Percentiles rank a stretch among this genome's conserved stretches.
Conservation (phyloP, 495 filamentous ascomycete species). For the Clavariopsis aquatica region DNA sequence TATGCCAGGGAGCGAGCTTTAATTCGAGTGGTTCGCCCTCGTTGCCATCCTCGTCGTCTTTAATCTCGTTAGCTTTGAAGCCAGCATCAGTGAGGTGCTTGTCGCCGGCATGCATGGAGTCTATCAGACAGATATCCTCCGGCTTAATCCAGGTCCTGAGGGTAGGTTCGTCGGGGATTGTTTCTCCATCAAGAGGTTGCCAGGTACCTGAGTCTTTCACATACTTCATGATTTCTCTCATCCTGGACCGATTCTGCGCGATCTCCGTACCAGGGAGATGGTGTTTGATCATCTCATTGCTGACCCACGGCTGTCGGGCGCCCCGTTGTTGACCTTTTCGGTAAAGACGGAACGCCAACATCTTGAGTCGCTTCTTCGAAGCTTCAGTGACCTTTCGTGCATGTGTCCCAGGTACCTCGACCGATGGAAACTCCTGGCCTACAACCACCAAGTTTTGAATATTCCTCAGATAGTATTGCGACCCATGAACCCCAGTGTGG, state of each 20-base stretch:
- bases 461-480: constrained; percentile 76
- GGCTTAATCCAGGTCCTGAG: constrained; percentile 87
- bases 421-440: constrained; percentile 86
- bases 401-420: constrained; percentile 90
- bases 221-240: constrained; percentile 93
- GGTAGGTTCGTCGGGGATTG: constrained; percentile 70
- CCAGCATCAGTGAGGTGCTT: constrained; percentile 80
- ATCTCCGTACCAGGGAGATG: constrained; percentile 92
- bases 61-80: constrained; percentile 65
- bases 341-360: constrained; percentile 85
- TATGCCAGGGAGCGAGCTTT: constrained; percentile 90
- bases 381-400: constrained; percentile 93
- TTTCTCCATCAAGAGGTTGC: constrained; percentile 70
- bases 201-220: constrained; percentile 81
- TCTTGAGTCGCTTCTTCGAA: constrained; percentile 90
- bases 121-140: constrained; percentile 89
- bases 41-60: constrained; percentile 66
- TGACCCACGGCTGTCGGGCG: constrained; percentile 34
- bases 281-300: constrained; percentile 62
- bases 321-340: constrained; percentile 62
- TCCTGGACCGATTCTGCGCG: constrained; percentile 83
- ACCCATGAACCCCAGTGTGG: constrained; percentile 70
- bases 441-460: constrained; percentile 88
- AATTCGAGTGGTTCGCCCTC: constrained; percentile 76
- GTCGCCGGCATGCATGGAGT: constrained; percentile 94